Evolutionary conservation across 2,329 filamentous ascomycete species (phyloP), one percentile per base, ranked within the genome.

Genomic region (Sclerotinia sclerotiorum): DNA sequence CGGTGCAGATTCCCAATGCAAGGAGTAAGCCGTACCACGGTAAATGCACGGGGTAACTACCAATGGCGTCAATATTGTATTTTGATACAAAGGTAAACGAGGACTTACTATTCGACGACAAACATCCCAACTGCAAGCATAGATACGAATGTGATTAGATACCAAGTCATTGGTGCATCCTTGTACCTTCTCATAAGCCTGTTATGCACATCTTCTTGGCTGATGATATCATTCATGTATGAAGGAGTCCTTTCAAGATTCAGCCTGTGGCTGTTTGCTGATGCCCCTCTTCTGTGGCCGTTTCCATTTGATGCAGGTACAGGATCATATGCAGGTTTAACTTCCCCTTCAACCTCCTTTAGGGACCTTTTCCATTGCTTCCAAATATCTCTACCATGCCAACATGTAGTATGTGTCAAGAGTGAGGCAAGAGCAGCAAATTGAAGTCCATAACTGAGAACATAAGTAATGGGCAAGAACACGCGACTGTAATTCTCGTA

Each of bases 1-100:
- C 79, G 27, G 89, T 88, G 70, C 92, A 93, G 66, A 96, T 92
- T 35, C 83, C 86, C 2, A 97, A 84, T 1, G 93, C 91, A 7
- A 97, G 84, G 21, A 96, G 82, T 3, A 97, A 83, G 5, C 93
- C 93, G 75, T 95, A 95, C 90, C 93, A 96, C 0, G 93, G 93
- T 1, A 96, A 82, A 76, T 94, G 89, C 57, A 95, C 85, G 0
- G 92, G 92, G 76, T 92, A 93, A 76, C 88, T 90, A 44, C 5
- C 3, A 61, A 58, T 42, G 71, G n/a, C 19, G 48, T 64, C 7
- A 52, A 29, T 19, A 55, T 21, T n/a, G 11, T 29, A 8, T 49
- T 42, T 64, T 27, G 4, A 27, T 27, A 42, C 24, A 29, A 48
- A 58, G 7, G 60, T 19, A 10, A 27, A 35, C n/a, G 32, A 21